Percentiles rank a stretch among this genome's conserved stretches.
These are phyloP conservation scores for Penicillium sp. DNA, from an alignment of 2,329 filamentous ascomycete species.

Conservation along the genomic window DNA sequence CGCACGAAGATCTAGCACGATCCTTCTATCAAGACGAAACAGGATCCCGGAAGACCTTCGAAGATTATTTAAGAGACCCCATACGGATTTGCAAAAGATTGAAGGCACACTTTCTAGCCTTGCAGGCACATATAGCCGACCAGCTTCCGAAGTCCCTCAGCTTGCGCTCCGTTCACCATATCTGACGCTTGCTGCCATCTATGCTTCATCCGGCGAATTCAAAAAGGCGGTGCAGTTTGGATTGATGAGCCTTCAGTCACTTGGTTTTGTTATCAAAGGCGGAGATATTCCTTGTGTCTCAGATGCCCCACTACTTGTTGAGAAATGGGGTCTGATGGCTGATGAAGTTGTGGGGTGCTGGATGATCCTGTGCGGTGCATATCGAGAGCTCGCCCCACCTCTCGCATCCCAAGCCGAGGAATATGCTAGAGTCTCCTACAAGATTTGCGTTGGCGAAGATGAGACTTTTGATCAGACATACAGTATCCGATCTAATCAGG, in stretches of 20 bases:
- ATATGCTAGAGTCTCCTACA: constrained; percentile 35
- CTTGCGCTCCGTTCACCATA: constrained; percentile 17
- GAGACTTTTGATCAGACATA: constrained; percentile 31
- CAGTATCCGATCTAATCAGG: constrained; percentile 9
- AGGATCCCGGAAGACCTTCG: constrained; percentile 4
- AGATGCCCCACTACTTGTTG: constrained; percentile 10
- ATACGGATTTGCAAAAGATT: constrained; percentile 4
- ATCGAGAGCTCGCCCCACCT: constrained; percentile 20
- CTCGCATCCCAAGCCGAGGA: constrained; percentile 23
- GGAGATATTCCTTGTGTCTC: constrained; percentile 9
- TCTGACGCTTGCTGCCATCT: constrained; percentile 20
- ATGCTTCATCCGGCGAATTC: neutral
- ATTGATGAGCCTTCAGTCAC: constrained; percentile 24
- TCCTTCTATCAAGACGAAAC: constrained; percentile 14
- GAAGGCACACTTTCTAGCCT: constrained; percentile 16
- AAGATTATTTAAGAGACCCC: neutral
- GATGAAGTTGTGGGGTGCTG: constrained; percentile 31
- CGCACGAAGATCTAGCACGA: neutral
- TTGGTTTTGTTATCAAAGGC: constrained; percentile 28
- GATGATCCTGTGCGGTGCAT: constrained; percentile 28
- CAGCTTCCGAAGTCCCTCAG: constrained; percentile 26
- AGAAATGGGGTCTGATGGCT: constrained; percentile 32
- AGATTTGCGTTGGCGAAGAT: constrained; percentile 38
- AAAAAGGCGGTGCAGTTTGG: constrained; percentile 18
- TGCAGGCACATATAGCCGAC: constrained; percentile 23